These are phyloP conservation scores for Phaseolus lunatus DNA, from an alignment of 306 rosid genomes.

Conservation along the genomic window DNA sequence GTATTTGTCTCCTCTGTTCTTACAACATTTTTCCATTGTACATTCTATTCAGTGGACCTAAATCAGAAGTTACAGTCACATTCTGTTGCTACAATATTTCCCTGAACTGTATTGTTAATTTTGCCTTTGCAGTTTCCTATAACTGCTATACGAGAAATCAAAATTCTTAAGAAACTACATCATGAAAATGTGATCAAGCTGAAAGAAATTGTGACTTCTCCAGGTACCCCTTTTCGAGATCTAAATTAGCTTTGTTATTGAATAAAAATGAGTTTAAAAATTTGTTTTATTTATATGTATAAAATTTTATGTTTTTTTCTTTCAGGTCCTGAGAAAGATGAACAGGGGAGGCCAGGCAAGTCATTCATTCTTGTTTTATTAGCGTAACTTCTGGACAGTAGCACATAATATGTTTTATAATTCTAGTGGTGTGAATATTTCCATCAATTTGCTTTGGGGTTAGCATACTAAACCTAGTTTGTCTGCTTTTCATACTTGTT, in stretches of 20 bases:
- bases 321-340: slow-evolving; percentile 67
- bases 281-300: slow-evolving; percentile 13
- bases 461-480: slow-evolving; percentile 5
- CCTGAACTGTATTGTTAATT: slow-evolving; percentile 29
- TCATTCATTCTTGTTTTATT: slow-evolving; percentile 12
- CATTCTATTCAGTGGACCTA: slow-evolving; percentile 25
- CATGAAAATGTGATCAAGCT: slow-evolving; percentile 75
- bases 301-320: slow-evolving; percentile 34
- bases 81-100: slow-evolving; percentile 7
- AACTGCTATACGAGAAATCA: slow-evolving; percentile 80
- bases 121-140: slow-evolving; percentile 68
- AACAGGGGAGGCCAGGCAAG: slow-evolving; percentile 65
- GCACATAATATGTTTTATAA: slow-evolving; percentile 6
- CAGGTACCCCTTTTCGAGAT: slow-evolving; percentile 51
- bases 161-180: slow-evolving; percentile 69
- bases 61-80: slow-evolving; percentile 27
- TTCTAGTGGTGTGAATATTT: slow-evolving; percentile 11
- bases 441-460: slow-evolving; percentile 20
- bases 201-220: slow-evolving; percentile 74
- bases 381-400: slow-evolving; percentile 10
- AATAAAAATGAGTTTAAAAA: neutral
- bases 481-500: slow-evolving; percentile 13
- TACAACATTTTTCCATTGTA: neutral
- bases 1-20: neutral
- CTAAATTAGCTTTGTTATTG: neutral